phyloP scores from a whole-genome alignment of 202 grass and related monocot genomes.

The Setaria italica region DNA sequence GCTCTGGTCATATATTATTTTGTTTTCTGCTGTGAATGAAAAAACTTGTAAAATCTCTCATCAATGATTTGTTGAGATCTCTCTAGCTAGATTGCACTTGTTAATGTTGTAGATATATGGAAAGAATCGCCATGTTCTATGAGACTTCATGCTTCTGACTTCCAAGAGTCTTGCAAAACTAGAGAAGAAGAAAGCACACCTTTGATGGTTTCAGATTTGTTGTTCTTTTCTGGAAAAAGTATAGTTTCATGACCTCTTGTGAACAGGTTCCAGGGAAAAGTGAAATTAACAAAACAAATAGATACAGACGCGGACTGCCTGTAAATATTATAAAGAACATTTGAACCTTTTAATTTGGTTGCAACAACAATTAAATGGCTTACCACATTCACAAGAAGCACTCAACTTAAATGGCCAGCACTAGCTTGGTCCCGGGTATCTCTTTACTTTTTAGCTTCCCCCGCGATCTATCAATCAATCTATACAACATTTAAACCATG shows the following conservation, averaged over 20 bases:
- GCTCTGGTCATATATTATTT: background rate
- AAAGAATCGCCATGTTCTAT: background rate
- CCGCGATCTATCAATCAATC: background rate
- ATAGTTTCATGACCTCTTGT: background rate
- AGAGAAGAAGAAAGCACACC: background rate
- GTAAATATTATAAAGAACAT: background rate
- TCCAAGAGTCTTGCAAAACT: background rate
- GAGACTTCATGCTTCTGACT: background rate
- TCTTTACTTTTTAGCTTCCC: background rate
- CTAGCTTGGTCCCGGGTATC: background rate
- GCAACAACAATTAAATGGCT: background rate
- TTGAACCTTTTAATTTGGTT: background rate
- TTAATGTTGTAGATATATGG: background rate
- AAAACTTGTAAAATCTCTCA: background rate
- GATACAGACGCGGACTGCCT: background rate
- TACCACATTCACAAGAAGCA: slow-evolving; percentile 39
- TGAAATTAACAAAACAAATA: background rate
- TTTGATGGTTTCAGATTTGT: background rate
- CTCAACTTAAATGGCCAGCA: background rate
- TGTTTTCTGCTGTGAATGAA: background rate
- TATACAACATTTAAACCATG: background rate
- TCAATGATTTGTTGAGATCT: background rate
- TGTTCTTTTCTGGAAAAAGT: background rate
- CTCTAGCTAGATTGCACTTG: background rate
- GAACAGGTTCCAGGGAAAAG: background rate